Base-by-base conservation (phyloP, 2,329 filamentous ascomycete species). In the Pestalotiopsis sp. region DNA sequence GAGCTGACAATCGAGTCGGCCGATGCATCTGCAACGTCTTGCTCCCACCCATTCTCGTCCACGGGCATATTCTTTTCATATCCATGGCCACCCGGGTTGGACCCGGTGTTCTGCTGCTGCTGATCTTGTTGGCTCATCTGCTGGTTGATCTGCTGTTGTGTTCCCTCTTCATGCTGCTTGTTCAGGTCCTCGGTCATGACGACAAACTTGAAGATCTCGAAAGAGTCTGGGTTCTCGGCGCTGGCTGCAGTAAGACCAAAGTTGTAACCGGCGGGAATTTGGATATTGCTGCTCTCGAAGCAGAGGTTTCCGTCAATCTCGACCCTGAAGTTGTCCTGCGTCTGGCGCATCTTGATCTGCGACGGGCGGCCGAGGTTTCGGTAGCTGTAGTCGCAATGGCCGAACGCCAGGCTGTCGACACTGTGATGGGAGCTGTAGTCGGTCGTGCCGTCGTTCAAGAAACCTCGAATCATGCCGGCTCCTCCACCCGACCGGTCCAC, bases 221-320 rank as follows among this genome's bases (percentile, higher is more conserved):
- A 97, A 4, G 94, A 97, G 81, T 99, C 96, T 0, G 96, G 94
- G 74, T 90, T 94, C 72, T 98, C 95, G 38, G 93, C 92, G 3
- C 93, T 95, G 17, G 93, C 92, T 56, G 95, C 96, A 13, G 92
- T 94, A 73, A 99, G 83, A 74, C 96, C 96, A 72, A 97, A 93
- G 77, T 88, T 87, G 82, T 98, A 97, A 72, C 93, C 93, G 1
- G 86, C 74, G 3, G 95, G 96, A 26, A 99, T 86, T 69, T 84
- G 85, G 75, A 98, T 86, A 83, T 93, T 92, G 79, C 90, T 83
- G 65, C 90, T 95, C 76, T 93, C 88, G 81, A 99, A 98, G 83
- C 96, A 99, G 55, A 88, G 82, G 65, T 86, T 84, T 68, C 91
- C 91, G 77, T 98, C 96, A 39, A 98, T 84, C 65, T 91, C 88